Conservation (phyloP, 768 basidiomycete species). For the Naganishia friedmannii region DNA sequence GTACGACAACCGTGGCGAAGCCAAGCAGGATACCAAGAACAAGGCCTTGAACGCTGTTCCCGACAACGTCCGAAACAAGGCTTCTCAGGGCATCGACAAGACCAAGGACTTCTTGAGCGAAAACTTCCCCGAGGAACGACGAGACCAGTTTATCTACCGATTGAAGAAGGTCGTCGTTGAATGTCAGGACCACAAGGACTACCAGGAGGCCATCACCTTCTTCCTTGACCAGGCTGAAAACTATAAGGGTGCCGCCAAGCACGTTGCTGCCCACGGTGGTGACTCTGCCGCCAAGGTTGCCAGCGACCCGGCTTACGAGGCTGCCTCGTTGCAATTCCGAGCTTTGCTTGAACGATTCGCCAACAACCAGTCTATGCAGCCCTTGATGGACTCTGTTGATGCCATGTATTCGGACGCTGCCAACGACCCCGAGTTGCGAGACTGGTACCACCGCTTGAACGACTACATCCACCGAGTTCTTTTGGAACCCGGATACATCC, state of each 20-base stretch:
- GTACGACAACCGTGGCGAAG: conserved; percentile 37
- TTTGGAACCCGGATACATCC: conserved; percentile 77
- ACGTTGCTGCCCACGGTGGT: conserved; percentile 51
- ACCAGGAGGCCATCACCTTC: conserved; percentile 64
- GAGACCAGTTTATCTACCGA: conserved; percentile 89
- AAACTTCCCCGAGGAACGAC: conserved; percentile 84
- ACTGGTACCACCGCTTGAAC: conserved; percentile 69
- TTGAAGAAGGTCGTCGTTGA: conserved; percentile 91
- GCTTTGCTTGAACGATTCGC: conserved; percentile 89
- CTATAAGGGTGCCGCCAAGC: conserved; percentile 57
- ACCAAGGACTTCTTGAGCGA: conserved; percentile 69
- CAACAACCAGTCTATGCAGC: conserved; percentile 64
- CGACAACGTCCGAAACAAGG: conserved; percentile 64
- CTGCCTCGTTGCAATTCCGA: conserved; percentile 65
- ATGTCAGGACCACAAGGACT: conserved; percentile 87
- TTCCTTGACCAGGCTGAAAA: conserved; percentile 55
- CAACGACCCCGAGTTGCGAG: conserved; percentile 68
- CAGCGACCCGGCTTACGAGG: conserved; percentile 60
- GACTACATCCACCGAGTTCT: conserved; percentile 69
- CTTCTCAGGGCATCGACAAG: conserved; percentile 59
- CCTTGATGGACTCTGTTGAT: conserved; percentile 68
- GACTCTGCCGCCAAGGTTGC: conserved; percentile 49
- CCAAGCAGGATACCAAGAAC: conserved; percentile 44
- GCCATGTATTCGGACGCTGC: conserved; percentile 70
- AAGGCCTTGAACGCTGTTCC: conserved; percentile 61